phyloP scores from a whole-genome alignment of 2,329 filamentous ascomycete genomes.

The Onygenales sp. region DNA sequence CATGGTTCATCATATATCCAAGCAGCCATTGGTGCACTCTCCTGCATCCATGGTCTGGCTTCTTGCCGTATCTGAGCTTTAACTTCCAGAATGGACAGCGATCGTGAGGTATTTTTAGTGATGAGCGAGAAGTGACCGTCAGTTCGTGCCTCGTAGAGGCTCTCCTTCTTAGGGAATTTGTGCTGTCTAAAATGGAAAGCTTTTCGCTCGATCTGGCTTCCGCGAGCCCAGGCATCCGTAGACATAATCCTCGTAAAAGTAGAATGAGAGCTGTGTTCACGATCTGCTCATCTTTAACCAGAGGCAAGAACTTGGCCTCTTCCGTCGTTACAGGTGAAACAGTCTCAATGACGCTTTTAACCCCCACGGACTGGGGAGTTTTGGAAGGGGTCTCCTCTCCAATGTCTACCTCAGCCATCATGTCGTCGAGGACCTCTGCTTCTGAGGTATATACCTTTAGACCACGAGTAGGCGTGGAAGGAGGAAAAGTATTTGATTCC shows the following conservation, averaged over 20 bases:
- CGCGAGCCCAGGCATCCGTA: background rate
- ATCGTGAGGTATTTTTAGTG: background rate
- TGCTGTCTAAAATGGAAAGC: conserved; percentile 2
- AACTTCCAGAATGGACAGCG: conserved; percentile 7
- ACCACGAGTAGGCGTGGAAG: background rate
- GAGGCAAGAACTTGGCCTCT: background rate
- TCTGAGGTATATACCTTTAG: background rate
- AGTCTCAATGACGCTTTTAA: background rate
- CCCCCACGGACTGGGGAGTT: background rate
- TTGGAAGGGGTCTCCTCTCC: background rate
- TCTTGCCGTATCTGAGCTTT: conserved; percentile 2
- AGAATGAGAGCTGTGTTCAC: conserved; percentile 9
- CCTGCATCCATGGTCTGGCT: conserved; percentile 5
- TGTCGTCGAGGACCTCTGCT: background rate
- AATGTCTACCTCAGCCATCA: background rate
- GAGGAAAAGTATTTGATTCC: background rate
- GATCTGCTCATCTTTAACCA: conserved; percentile 7
- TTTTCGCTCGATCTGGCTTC: conserved; percentile 4
- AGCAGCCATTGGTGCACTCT: conserved; percentile 11
- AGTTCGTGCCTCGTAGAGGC: conserved; percentile 5
- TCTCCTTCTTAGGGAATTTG: background rate
- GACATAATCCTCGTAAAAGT: conserved; percentile 5
- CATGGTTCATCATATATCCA: conserved; percentile 11
- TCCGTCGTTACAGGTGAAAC: background rate
- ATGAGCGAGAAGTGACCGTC: conserved; percentile 7